Conservation (phyloP, 2,329 filamentous ascomycete species). For the Cladosporium sp. region DNA sequence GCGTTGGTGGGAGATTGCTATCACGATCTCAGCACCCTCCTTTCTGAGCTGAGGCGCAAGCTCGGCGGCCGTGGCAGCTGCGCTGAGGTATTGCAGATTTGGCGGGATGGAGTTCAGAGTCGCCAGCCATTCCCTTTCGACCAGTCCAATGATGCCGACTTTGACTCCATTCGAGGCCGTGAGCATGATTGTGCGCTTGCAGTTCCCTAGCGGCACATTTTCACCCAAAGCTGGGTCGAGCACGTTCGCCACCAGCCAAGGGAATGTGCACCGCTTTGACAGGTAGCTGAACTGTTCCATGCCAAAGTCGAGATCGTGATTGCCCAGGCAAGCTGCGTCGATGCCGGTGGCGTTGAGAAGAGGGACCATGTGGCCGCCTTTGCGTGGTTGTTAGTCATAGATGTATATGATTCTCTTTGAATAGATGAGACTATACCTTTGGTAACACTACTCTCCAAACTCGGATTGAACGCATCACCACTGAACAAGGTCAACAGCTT, state of each 20-base stretch:
- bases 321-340: conserved; percentile 79
- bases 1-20: conserved; percentile 79
- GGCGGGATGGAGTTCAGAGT: conserved; percentile 86
- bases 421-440: conserved; percentile 64
- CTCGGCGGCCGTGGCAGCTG: conserved; percentile 69
- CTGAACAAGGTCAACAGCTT: conserved; percentile 77
- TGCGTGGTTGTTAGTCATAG: no score
- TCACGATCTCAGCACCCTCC: conserved; percentile 75
- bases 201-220: conserved; percentile 69
- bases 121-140: conserved; percentile 82
- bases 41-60: conserved; percentile 68
- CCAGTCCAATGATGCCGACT: conserved; percentile 78
- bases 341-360: conserved; percentile 75
- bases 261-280: conserved; percentile 71
- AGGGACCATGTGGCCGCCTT: conserved; percentile 80
- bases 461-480: conserved; percentile 89
- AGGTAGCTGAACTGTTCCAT: conserved; percentile 74
- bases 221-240: conserved; percentile 78
- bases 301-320: conserved; percentile 91
- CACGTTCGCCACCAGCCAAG: conserved; percentile 87
- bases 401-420: no score
- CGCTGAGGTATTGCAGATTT: conserved; percentile 75
- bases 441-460: conserved; percentile 80
- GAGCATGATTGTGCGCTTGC: conserved; percentile 70
- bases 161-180: conserved; percentile 80